These are phyloP conservation scores for Plasmodium coatneyi DNA, from an alignment of 169 alveolate species.

Conservation along the genomic window DNA sequence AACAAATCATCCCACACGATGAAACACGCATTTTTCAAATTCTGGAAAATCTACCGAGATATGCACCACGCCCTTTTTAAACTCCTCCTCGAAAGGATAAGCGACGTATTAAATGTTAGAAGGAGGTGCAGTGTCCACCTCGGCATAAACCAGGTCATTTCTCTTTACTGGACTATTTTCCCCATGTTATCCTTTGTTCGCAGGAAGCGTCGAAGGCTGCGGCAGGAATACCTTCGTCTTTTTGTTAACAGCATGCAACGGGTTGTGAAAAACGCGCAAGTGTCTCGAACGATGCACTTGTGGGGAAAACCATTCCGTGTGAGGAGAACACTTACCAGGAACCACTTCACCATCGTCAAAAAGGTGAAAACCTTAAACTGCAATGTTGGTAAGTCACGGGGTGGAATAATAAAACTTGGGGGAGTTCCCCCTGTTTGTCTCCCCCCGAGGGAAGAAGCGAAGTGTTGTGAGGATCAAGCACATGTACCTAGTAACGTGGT, in stretches of 20 bases:
- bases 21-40: background rate
- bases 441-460: background rate
- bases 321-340: background rate
- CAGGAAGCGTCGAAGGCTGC: background rate
- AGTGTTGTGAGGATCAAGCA: background rate
- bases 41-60: background rate
- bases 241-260: background rate
- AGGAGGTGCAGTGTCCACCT: background rate
- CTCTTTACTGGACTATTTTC: background rate
- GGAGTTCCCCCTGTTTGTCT: background rate
- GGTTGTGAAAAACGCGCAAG: background rate
- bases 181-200: background rate
- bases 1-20: background rate
- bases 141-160: slow-evolving; percentile 15
- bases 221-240: background rate
- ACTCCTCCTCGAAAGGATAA: background rate
- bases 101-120: background rate
- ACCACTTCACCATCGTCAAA: background rate
- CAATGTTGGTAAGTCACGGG: background rate
- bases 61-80: background rate
- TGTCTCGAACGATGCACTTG: background rate
- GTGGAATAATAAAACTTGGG: background rate
- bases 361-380: background rate
- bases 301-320: background rate
- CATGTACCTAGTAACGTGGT: background rate